Evolutionary conservation across 169 alveolate genomes (phyloP).

Genomic region (Plasmodium vivax): DNA sequence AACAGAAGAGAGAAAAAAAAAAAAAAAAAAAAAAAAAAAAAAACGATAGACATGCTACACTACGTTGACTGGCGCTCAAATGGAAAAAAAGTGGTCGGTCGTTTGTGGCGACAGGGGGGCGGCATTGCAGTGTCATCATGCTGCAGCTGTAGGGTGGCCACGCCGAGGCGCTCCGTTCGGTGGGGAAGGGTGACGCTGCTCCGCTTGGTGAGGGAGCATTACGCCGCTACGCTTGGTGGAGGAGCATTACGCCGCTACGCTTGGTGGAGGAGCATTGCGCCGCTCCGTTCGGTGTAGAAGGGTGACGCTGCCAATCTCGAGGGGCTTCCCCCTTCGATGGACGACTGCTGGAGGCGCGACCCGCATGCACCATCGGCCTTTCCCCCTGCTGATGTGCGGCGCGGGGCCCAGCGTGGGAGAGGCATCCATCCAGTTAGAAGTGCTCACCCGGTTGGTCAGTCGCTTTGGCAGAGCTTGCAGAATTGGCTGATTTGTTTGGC

Average conservation of each 20-base stretch:
- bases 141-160: neutral
- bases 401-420: neutral
- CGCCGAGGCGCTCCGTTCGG: neutral
- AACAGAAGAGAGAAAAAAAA: neutral
- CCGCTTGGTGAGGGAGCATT: too few relatives aligned
- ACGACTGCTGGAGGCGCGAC: neutral
- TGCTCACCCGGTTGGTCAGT: neutral
- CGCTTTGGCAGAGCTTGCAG: neutral
- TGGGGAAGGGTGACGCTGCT: neutral
- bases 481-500: neutral
- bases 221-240: too few relatives aligned
- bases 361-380: neutral
- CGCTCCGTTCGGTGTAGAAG: neutral
- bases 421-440: neutral
- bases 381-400: neutral
- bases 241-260: too few relatives aligned
- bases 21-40: neutral
- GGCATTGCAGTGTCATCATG: neutral
- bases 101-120: neutral
- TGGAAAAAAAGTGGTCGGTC: neutral
- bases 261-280: too few relatives aligned
- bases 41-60: neutral
- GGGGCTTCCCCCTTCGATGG: neutral
- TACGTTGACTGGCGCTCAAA: neutral
- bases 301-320: neutral